Evolutionary conservation across 345 rosid genomes (phyloP), one percentile per base, ranked within the genome.

Genomic region (Pistacia vera): DNA sequence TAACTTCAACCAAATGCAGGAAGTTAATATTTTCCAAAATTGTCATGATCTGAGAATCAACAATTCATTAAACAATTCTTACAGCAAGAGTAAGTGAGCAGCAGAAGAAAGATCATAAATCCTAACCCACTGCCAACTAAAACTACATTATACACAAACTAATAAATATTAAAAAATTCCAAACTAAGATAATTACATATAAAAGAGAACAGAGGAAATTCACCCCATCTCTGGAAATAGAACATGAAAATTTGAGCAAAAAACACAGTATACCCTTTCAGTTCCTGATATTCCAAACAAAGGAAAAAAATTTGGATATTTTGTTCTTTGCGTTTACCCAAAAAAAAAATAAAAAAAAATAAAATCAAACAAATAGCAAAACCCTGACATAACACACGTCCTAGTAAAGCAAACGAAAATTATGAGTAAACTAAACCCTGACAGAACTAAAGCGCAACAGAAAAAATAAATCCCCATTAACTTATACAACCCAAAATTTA

Each of bases 231-330:
- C 33, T 30, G 33, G 33, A 0, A 30, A 30, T 2, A 30, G 58
- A 57, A 51, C 17, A 44, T 18, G 46, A 65, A 56, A 22, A 8
- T 18, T n/a, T 30, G 28, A 65, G 2, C 20, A 63, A 30, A 30
- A 9, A 57, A 71, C 12, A 49, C 18, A 36, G 41, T 35, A 62
- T 13, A n/a, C 4, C 5, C 46, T 51, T 51, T 8, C 63, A 16
- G 52, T 59, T n/a, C 64, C 65, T 52, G 58, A 52, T 36, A 62
- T 66, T 74, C 70, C 20, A 72, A 60, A 38, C 59, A 67, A 52
- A 38, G 8, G 6, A 67, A 52, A 38, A 13, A 2, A 54, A 33
- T n/a, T 17, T 33, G 11, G 9, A 60, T 5, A 20, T 35, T 59
- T 51, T 11, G 12, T 52, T 14, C 2, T 28, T 13, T 51, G 25